Evolutionary conservation across 768 basidiomycete genomes (phyloP), one percentile per base, ranked within the genome.

Genomic region (Coprinopsis marcescibilis): DNA sequence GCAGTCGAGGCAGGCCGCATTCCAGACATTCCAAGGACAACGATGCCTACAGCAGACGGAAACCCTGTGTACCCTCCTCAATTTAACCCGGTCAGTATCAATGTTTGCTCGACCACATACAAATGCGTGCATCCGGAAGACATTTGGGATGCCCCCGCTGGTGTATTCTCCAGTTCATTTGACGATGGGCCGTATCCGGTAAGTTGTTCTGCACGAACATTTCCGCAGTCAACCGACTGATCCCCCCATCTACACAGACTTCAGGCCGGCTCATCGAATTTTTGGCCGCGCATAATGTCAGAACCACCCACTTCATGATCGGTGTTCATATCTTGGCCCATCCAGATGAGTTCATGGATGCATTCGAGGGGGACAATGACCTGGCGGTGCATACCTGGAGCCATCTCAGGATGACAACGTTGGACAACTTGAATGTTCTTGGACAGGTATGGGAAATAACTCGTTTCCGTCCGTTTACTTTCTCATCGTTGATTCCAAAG

Each of bases 271-370:
- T 95, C 15, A 77, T 87, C 57, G 56, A 75, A 5, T 94, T 90
- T 61, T 69, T 95, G 40, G 52, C 71, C 49, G 45, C 68, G n/a
- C 74, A 93, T 48, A 78, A 83, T 50, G 62, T 80, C 46, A 73
- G 63, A n/a, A 82, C 81, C 2, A 94, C 92, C 3, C 90, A 94
- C 60, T 95, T 94, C 63, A 78, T 92, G 72, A 94, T 96, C 52
- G 93, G 93, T 14, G 59, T 74, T 26, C 86, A 91, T 59, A 85
- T 93, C 48, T 55, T 86, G 21, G 42, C 59, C 33, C 68, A 85
- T 57, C 76, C 80, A 3, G 58, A 69, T 7, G 55, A 71, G 37
- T 89, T 92, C 63, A 52, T 67, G 48, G 57, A 59, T 8, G 81
- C 80, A 0, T 79, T 79, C 57, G 61, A 70, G 21, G 60, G 60